Base-by-base conservation (phyloP, 139 green algal species). In the Chlamydomonas schloesseri region DNA sequence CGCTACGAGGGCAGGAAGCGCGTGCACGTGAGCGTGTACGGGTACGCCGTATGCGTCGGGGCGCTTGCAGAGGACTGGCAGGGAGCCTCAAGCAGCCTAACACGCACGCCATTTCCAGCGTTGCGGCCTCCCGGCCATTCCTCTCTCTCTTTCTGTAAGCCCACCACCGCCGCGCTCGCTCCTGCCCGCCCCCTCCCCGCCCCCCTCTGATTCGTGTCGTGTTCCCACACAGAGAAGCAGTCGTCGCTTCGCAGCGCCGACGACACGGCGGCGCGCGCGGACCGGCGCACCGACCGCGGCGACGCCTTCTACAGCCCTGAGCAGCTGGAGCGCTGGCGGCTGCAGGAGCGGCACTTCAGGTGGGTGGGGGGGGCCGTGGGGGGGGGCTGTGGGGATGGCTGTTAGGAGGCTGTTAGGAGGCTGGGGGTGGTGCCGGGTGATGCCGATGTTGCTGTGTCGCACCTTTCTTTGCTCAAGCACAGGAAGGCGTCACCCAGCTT, bases 201-300 rank as follows among this genome's bases (percentile, higher is more conserved):
- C 67, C n/a, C 67, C 14, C 67, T 4, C 31, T 8, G 31, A 42
- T 42, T 46, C 3, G 17, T 4, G 2, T 21, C 62, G 3, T 23
- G 6, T 13, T 18, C 29, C 62, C 71, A 9, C 78, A 64, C 64
- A 76, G 68, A 50, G 33, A 29, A 47, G 20, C 17, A 55, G 34
- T 34, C 62, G 11, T 68, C 67, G 10, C 47, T 77, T 20, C 79
- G 79, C 23, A 26, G 28, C 31, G 79, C 79, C 11, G 79, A 85
- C 1, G 81, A 87, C 23, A 50, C 36, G 47, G 69, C 69, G 1
- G 20, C 53, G 17, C 81, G 81, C 13, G 26, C 50, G 31, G 81
- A 87, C 17, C 81, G 81, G 34, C 81, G 81, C 55, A 87, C 69
- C 9, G 81, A 87, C 23, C 69, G 81, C 5, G 81, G 81, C 10